Evolutionary conservation across 2,329 filamentous ascomycete species (phyloP).

Genomic region (Pseudomassariella vexata): DNA sequence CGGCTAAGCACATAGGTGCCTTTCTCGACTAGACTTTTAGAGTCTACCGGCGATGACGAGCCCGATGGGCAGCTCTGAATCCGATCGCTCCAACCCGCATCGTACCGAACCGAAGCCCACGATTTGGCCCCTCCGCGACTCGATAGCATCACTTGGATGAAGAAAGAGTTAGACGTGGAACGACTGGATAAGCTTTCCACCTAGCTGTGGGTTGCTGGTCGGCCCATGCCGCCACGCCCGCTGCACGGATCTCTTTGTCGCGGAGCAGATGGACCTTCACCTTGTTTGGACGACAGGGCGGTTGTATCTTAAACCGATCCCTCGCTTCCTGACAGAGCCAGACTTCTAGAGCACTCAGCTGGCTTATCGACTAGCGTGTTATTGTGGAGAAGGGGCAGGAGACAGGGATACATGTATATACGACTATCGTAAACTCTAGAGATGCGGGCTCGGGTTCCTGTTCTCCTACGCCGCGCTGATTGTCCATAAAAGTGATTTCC

Average conservation of each 20-base stretch:
- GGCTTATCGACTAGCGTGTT: background rate
- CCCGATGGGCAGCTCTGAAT: no score
- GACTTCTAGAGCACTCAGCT: constrained; percentile 27
- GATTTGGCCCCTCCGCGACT: constrained; percentile 18
- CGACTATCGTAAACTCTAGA: constrained; percentile 16
- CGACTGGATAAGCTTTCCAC: constrained; percentile 18
- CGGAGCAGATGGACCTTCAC: constrained; percentile 31
- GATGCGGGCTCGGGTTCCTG: constrained; percentile 29
- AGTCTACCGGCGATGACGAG: no score
- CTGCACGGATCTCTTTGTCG: constrained; percentile 30
- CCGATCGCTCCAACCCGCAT: constrained; percentile 22
- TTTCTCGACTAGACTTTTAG: no score
- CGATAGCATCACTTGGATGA: constrained; percentile 15
- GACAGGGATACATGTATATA: no score
- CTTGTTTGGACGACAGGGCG: constrained; percentile 31
- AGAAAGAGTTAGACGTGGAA: constrained; percentile 21
- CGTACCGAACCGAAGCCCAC: constrained; percentile 21
- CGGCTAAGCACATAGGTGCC: no score
- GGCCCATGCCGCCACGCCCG: constrained; percentile 29
- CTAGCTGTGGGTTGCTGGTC: constrained; percentile 20
- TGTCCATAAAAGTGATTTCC: constrained; percentile 31
- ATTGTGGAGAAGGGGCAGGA: background rate
- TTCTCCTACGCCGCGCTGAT: constrained; percentile 32
- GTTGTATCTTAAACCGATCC: constrained; percentile 34
- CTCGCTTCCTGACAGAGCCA: constrained; percentile 30